phyloP scores from a whole-genome alignment of 2,329 filamentous ascomycete genomes.

The Aspergillus tamarii region DNA sequence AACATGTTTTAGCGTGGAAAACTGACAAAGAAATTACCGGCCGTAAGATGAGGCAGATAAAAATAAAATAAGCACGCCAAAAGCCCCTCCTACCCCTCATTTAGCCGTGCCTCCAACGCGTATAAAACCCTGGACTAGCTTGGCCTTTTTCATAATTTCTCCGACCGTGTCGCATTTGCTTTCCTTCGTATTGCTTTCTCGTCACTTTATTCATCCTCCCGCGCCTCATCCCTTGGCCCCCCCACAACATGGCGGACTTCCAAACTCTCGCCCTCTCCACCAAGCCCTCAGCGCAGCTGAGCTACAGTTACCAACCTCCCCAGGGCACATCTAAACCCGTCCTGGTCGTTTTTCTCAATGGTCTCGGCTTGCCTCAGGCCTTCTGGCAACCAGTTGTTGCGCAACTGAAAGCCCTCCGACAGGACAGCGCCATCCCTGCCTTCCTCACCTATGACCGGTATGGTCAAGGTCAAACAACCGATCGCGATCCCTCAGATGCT shows the following conservation, averaged over 20 bases:
- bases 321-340: slow-evolving; percentile 12
- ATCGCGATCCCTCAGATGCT: slow-evolving; percentile 48
- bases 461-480: slow-evolving; percentile 56
- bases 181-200: not conserved
- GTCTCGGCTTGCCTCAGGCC: slow-evolving; percentile 44
- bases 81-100: not conserved
- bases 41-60: not conserved
- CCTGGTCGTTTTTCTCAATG: slow-evolving; percentile 51
- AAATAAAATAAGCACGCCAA: not conserved
- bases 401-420: slow-evolving; percentile 22
- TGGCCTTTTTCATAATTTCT: too few relatives aligned
- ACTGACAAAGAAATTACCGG: not conserved
- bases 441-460: slow-evolving; percentile 62
- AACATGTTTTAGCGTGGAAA: not conserved
- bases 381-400: slow-evolving; percentile 42
- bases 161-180: not conserved
- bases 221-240: not conserved
- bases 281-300: slow-evolving; percentile 24
- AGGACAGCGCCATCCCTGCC: slow-evolving; percentile 39
- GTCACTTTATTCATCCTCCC: not conserved
- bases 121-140: not conserved
- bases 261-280: slow-evolving; percentile 20
- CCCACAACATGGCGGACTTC: slow-evolving; percentile 16
- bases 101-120: not conserved
- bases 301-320: slow-evolving; percentile 22